Evolutionary conservation across 2,329 filamentous ascomycete species (phyloP), one percentile per base, ranked within the genome.

Genomic region (Fusarium coffeatum): DNA sequence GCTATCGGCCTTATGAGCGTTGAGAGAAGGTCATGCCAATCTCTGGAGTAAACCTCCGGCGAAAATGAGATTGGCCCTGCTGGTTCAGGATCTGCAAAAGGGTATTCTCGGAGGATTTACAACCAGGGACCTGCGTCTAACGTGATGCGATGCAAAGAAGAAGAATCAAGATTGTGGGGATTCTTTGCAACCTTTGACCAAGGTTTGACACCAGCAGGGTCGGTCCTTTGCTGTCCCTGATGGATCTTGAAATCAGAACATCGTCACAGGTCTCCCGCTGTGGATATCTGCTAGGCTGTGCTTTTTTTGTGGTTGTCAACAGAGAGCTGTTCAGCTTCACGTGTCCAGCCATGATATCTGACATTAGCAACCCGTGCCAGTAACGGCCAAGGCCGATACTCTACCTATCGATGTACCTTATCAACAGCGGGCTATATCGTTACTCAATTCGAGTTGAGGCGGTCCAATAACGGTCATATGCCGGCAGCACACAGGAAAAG

Each of bases 51-150:
- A 56, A 65, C 47, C 40, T 65, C 53, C 50, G 42, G 25, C 23
- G 32, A 55, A 34, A 50, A 53, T 13, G 27, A 55, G 55, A 65
- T 65, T 68, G 59, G 64, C 51, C 55, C 56, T 51, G 45, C 53
- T 50, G 60, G 55, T 41, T 60, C 48, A 48, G 48, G 68, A 68
- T 71, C 68, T 71, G 53, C 68, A 68, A 64, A 70, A 47, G 48
- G 54, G 53, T 51, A 47, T 55, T 62, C 43, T 55, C 69, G 60
- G 60, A 68, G 57, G 68, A 66, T 74, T 72, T 53, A 51, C 61
- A 51, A 48, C 61, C 55, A 69, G 59, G 69, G 65, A 74, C 72
- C 70, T 74, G 72, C 70, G 60, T 74, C 58, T 59, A 46, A 50
- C 47, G 65, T 68, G 57, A 49, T 64, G 34, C 34, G 57, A 49